Percentiles rank a stretch among this genome's conserved stretches.
Evolutionary conservation across 768 basidiomycete species (phyloP).

Genomic region (Terana coerulea): DNA sequence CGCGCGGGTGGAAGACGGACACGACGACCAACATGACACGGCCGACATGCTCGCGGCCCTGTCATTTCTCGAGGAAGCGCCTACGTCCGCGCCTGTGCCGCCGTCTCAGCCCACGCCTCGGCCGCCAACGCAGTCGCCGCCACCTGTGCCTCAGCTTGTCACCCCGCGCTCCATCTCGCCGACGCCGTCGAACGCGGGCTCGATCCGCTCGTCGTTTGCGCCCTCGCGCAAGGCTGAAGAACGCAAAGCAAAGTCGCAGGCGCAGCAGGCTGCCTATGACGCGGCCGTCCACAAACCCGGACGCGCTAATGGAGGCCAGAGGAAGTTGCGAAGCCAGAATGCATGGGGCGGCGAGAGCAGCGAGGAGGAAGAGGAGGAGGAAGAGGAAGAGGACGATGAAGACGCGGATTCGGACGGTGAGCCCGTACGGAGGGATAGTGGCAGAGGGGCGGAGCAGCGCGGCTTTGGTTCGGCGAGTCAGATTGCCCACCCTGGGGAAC

Average conservation of each 20-base stretch:
- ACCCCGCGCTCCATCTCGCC: conserved; percentile 26
- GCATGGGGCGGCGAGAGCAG: conserved; percentile 73
- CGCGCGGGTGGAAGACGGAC: conserved; percentile 12
- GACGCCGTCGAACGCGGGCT: conserved; percentile 24
- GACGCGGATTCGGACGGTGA: conserved; percentile 62
- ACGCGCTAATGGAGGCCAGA: conserved; percentile 40
- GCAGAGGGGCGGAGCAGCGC: conserved; percentile 20
- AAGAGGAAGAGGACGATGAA: conserved; percentile 61
- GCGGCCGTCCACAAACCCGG: conserved; percentile 77
- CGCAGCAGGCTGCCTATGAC: conserved; percentile 77
- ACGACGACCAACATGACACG: conserved; percentile 28
- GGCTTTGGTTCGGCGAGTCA: not conserved
- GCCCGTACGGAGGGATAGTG: conserved; percentile 22
- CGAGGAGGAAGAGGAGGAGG: conserved; percentile 80
- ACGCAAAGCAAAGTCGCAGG: conserved; percentile 79
- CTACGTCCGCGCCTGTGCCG: conserved; percentile 23
- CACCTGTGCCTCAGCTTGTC: conserved; percentile 22
- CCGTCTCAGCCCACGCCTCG: conserved; percentile 31
- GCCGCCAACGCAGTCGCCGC: conserved; percentile 28
- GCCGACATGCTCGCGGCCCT: conserved; percentile 77
- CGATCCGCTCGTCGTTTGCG: conserved; percentile 85
- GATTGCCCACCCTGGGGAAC: not conserved
- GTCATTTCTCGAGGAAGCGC: conserved; percentile 63
- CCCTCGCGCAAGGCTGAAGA: conserved; percentile 81
- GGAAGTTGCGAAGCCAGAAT: conserved; percentile 37